Evolutionary conservation across 768 basidiomycete species (phyloP).

Genomic region (Suillus weaverae): DNA sequence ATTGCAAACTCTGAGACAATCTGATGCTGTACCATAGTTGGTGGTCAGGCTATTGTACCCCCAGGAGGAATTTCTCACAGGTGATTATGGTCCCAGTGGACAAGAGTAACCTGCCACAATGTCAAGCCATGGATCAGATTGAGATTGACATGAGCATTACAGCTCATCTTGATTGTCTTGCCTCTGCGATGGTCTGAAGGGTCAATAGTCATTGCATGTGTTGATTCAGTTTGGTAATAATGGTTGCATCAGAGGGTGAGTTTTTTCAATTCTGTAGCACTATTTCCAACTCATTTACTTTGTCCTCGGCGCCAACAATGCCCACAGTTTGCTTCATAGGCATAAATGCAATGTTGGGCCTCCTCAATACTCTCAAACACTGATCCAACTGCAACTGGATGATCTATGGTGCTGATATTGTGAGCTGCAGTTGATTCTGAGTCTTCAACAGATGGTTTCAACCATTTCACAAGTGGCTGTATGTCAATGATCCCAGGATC

Average conservation of each 20-base stretch:
- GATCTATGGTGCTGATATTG: background rate
- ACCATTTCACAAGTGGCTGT: too few species aligned
- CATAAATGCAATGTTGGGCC: constrained; percentile 10
- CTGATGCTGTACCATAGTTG: too few species aligned
- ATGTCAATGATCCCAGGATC: too few species aligned
- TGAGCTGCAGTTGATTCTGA: background rate
- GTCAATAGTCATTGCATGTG: constrained; percentile 17
- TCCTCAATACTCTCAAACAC: background rate
- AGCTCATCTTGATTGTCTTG: constrained; percentile 21
- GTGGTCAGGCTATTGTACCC: too few species aligned
- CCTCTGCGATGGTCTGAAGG: constrained; percentile 19
- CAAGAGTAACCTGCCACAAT: constrained; percentile 21
- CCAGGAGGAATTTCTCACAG: too few species aligned
- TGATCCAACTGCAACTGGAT: background rate
- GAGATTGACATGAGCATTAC: constrained; percentile 27
- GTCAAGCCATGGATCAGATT: constrained; percentile 8
- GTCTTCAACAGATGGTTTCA: too few species aligned
- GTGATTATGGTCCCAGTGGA: too few species aligned
- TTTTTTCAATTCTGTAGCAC: constrained; percentile 5
- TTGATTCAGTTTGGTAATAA: constrained; percentile 13
- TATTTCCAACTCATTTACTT: constrained; percentile 10
- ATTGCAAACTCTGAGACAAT: too few species aligned
- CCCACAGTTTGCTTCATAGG: constrained; percentile 12
- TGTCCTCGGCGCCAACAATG: constrained; percentile 20
- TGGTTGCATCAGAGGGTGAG: constrained; percentile 21